Percentiles rank a stretch among this genome's conserved stretches.
Conservation (phyloP, 768 basidiomycete species). For the Phaeotremella skinneri region DNA sequence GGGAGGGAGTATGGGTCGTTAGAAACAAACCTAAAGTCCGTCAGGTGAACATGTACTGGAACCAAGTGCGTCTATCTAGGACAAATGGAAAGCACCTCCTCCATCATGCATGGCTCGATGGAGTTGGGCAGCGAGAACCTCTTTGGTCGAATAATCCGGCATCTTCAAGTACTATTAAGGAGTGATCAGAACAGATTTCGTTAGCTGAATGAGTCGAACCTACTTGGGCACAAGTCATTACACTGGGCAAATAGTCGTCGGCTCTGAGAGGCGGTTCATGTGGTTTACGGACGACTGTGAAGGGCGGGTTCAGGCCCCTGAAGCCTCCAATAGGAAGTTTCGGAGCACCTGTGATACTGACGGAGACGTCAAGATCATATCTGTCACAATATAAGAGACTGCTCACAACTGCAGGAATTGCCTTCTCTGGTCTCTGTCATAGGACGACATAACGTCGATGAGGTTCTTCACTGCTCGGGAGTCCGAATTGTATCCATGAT, state of each 20-base stretch:
- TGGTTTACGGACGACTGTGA: slow-evolving; percentile 96
- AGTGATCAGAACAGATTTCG: slow-evolving; percentile 9
- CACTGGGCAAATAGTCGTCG: slow-evolving; percentile 92
- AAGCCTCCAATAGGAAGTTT: slow-evolving; percentile 96
- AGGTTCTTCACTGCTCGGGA: slow-evolving; percentile 86
- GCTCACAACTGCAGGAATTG: slow-evolving; percentile 80
- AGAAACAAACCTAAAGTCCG: not conserved
- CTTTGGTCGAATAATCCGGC: slow-evolving; percentile 88
- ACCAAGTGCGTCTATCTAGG: slow-evolving; percentile 55
- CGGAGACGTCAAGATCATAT: not conserved
- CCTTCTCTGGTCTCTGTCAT: slow-evolving; percentile 69
- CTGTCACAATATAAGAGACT: not conserved
- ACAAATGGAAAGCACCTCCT: slow-evolving; percentile 94
- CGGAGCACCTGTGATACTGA: slow-evolving; percentile 84
- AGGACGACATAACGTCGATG: slow-evolving; percentile 79
- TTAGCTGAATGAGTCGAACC: slow-evolving; percentile 8
- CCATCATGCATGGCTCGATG: slow-evolving; percentile 85
- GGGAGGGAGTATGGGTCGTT: not conserved
- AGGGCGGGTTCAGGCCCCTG: slow-evolving; percentile 85
- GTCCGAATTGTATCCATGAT: slow-evolving; percentile 96
- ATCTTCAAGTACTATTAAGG: slow-evolving; percentile 65
- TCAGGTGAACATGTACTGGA: not conserved
- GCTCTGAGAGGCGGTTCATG: slow-evolving; percentile 86
- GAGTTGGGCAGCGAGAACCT: slow-evolving; percentile 78
- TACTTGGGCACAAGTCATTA: slow-evolving; percentile 84